Conservation (phyloP, 768 basidiomycete species). For the Suillus brevipes region DNA sequence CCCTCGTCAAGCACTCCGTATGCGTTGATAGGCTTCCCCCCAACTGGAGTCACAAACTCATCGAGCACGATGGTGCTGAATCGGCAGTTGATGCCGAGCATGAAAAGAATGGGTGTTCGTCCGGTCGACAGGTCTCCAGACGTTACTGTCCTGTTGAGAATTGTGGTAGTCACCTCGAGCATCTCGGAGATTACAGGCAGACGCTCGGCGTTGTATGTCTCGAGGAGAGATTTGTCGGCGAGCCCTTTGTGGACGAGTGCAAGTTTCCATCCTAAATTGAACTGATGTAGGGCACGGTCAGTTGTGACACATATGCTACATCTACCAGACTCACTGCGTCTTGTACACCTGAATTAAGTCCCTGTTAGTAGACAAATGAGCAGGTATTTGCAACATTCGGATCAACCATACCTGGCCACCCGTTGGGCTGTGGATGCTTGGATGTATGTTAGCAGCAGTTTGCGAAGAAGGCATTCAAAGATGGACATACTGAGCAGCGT, state of each 20-base stretch:
- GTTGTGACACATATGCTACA: constrained; percentile 5
- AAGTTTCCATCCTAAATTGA: constrained; percentile 45
- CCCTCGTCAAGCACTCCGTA: constrained; percentile 14
- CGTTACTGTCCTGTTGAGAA: neutral
- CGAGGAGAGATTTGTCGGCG: constrained; percentile 34
- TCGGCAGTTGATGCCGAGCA: constrained; percentile 31
- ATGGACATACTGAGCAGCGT: constrained; percentile 24
- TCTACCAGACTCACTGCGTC: constrained; percentile 25
- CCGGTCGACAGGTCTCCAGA: neutral
- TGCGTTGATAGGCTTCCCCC: constrained; percentile 4
- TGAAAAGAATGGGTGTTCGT: neutral
- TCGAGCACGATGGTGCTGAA: constrained; percentile 26
- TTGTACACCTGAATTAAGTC: constrained; percentile 25
- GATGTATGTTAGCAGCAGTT: neutral
- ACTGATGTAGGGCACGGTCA: constrained; percentile 18
- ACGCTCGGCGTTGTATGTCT: constrained; percentile 42
- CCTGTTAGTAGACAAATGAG: constrained; percentile 1
- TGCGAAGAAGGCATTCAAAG: neutral
- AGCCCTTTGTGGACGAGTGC: constrained; percentile 37
- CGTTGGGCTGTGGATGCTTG: constrained; percentile 25
- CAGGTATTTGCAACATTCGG: neutral
- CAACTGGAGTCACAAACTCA: constrained; percentile 15
- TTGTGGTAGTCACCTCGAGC: constrained; percentile 34
- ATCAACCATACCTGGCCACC: constrained; percentile 15
- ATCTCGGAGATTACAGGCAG: constrained; percentile 42